Evolutionary conservation across 2,329 filamentous ascomycete species (phyloP), one percentile per base, ranked within the genome.

Genomic region (Aureobasidium sp.): DNA sequence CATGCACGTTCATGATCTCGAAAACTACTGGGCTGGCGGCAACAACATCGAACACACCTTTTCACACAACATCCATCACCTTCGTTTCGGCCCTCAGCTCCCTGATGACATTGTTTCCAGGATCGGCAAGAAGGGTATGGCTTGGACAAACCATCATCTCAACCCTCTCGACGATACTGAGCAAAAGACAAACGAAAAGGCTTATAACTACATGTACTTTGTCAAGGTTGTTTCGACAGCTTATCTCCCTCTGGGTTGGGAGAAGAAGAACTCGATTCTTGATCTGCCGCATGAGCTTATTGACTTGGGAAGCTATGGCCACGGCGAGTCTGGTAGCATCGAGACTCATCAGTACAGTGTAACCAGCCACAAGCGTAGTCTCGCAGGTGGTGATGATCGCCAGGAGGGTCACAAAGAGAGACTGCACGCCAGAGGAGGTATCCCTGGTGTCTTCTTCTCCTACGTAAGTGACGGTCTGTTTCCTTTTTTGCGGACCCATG

Each of bases 321-420:
- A 81, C 47, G 75, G 78, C 35, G 69, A 75, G 27, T 79, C 85
- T 58, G 90, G 90, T 59, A 95, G 88, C 68, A 81, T 98, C 60
- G 93, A 98, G 74, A 96, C 93, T 6, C 91, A 98, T 68, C 93
- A 98, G 74, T 98, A 97, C 75, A 95, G 88, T 0, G 94, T 96
- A 14, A 98, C 94, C 1, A 95, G 88, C 69, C 93, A 98, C 73
- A 93, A 93, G 78, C 81, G 93, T 61, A 95, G 87, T 62, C 73
- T 98, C 56, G 71, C 76, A 19, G 93, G 93, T 49, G 93, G 93
- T 5, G 83, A 86, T 59, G 94, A 95, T 65, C 79, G 84, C 8
- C 81, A 86, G 8, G 90, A 95, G 64, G 91, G 90, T 14, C 93
- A 98, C 68, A 85, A 90, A 66, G 91, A 97, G 76, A 84, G 91